Base-by-base conservation (phyloP, 1,284 basidiomycete species). In the Boletus sp. region DNA sequence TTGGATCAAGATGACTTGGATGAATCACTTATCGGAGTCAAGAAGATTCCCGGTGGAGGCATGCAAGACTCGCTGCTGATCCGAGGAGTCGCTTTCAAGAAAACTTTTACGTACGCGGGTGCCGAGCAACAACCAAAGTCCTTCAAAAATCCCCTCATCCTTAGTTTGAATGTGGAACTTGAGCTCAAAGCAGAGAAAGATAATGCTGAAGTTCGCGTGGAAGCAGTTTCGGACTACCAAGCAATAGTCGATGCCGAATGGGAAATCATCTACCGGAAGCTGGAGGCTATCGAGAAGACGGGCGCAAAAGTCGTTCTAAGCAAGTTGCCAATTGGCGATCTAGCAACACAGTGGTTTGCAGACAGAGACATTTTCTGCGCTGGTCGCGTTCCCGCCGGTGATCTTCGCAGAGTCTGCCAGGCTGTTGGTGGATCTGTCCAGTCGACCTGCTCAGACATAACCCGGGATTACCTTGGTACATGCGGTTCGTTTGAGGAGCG, bases 161-260 rank as follows among this genome's bases (percentile, higher is more conserved):
- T 98, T 35, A 97, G 94, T 72, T 78, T 99, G 64, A 99, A 99
- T 74, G 97, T 99, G 68, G 97, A 99, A 77, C 87, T 99, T 61
- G 97, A 99, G 78, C 84, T 99, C 71, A 99, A 99, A 80, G 97
- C 97, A 1, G 97, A 99, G 80, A 97, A 98, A 78, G 97, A 99
- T 79, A 99, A 99, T 68, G 97, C 97, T 13, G 97, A 99, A 79
- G 93, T 99, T 49, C 89, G 97, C 38, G 94, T 99, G 55, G 95
- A 98, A 73, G 91, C 93, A 52, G 97, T 99, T 28, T 90, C 94
- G 27, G 95, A 98, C 71, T 99, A 99, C 77, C 97, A 99, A 78
- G 95, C 96, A 9, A 98, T 99, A 68, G 97, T 99, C 60, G 95
- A 99, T 73, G 97, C 97, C 30, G 97, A 99, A 77, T 99, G 97